Percentiles rank a stretch among this genome's conserved stretches.
These are phyloP conservation scores for Saturnispora besseyi DNA, from an alignment of 805 yeast species.

Conservation along the genomic window DNA sequence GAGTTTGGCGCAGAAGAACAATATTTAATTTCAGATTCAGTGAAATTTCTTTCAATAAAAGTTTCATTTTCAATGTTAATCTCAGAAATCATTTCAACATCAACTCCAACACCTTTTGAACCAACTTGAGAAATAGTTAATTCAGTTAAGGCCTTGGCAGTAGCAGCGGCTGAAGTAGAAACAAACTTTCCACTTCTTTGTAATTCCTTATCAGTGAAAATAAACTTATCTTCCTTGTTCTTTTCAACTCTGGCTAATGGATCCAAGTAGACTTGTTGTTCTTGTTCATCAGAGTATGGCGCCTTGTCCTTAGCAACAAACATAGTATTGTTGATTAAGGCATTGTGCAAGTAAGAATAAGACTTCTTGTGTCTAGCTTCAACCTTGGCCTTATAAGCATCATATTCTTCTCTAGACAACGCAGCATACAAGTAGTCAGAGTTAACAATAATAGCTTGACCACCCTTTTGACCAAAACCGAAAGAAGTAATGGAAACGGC, in stretches of 20 bases:
- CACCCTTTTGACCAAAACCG: slow-evolving; percentile 99
- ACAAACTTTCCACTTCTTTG: slow-evolving; percentile 40
- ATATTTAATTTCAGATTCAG: slow-evolving; percentile 68
- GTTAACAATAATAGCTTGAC: slow-evolving; percentile 84
- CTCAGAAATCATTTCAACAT: slow-evolving; percentile 80
- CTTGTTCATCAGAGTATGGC: slow-evolving; percentile 85
- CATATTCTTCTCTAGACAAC: slow-evolving; percentile 63
- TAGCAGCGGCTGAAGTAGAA: slow-evolving; percentile 40
- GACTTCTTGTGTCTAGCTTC: slow-evolving; percentile 76
- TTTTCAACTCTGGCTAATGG: slow-evolving; percentile 74
- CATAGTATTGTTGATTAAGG: slow-evolving; percentile 82
- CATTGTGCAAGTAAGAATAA: slow-evolving; percentile 91
- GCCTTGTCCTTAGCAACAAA: slow-evolving; percentile 90
- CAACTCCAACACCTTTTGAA: slow-evolving; percentile 84
- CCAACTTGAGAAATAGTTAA: slow-evolving; percentile 40
- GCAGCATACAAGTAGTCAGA: slow-evolving; percentile 90
- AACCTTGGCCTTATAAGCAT: slow-evolving; percentile 51
- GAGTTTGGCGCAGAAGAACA: slow-evolving; percentile 67
- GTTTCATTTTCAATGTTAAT: slow-evolving; percentile 84
- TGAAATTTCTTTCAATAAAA: slow-evolving; percentile 87
- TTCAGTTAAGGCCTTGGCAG: slow-evolving; percentile 52
- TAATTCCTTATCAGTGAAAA: slow-evolving; percentile 40
- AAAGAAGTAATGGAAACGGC: slow-evolving; percentile 96
- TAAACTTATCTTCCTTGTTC: slow-evolving; percentile 31
- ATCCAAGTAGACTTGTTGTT: slow-evolving; percentile 85